Evolutionary conservation across 108 stramenopile species (phyloP).

Genomic region (Cyclotella atomus): DNA sequence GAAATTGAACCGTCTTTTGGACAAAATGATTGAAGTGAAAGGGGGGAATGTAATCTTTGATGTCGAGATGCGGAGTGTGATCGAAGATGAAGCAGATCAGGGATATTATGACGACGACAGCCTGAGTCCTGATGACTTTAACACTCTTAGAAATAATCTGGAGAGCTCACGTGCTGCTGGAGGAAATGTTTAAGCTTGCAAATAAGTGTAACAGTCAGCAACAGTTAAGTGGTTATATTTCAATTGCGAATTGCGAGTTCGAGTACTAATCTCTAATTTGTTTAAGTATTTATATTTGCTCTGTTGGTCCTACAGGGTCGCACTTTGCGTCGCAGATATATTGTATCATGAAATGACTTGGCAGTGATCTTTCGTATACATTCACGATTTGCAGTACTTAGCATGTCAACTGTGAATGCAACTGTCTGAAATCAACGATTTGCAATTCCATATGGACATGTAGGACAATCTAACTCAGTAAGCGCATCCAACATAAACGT

Average conservation of each 20-base stretch:
- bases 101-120: slow-evolving; percentile 83
- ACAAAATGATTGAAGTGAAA: slow-evolving; percentile 70
- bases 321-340: too few relatives aligned
- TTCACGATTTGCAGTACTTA: too few relatives aligned
- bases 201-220: too few relatives aligned
- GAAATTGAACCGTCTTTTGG: slow-evolving; percentile 67
- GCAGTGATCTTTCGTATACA: too few relatives aligned
- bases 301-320: too few relatives aligned
- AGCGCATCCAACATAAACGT: slow-evolving; percentile 68
- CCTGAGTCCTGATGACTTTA: slow-evolving; percentile 67
- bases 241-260: too few relatives aligned
- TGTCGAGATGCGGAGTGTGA: slow-evolving; percentile 58
- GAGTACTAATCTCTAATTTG: too few relatives aligned
- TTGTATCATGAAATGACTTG: too few relatives aligned
- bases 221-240: too few relatives aligned
- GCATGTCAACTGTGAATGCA: too few relatives aligned
- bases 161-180: slow-evolving; percentile 30
- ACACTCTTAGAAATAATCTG: slow-evolving; percentile 50
- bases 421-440: slow-evolving; percentile 8
- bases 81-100: slow-evolving; percentile 90
- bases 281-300: too few relatives aligned
- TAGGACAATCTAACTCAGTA: slow-evolving; percentile 61
- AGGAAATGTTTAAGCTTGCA: slow-evolving; percentile 2
- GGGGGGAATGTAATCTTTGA: slow-evolving; percentile 83
- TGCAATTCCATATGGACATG: slow-evolving; percentile 67